phyloP scores from a whole-genome alignment of 2,329 filamentous ascomycete species.

The Paecilomyces fulvus region DNA sequence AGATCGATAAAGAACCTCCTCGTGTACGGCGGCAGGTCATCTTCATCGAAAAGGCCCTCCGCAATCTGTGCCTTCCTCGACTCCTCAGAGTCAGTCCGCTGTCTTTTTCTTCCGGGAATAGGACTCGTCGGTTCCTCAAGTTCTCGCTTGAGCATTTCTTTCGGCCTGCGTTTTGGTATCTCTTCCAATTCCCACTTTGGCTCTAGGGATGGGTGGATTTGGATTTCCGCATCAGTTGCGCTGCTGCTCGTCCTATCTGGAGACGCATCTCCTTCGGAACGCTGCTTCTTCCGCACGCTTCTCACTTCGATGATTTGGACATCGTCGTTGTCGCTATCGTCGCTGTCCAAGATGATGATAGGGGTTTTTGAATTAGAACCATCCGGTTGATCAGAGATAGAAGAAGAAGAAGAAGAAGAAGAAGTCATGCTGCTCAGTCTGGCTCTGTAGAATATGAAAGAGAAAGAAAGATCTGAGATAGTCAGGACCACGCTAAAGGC shows the following conservation, averaged over 20 bases:
- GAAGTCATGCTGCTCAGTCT: neutral
- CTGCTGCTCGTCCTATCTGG: neutral
- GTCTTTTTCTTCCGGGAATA: neutral
- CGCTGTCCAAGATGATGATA: neutral
- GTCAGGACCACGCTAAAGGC: no score
- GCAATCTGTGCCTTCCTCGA: neutral
- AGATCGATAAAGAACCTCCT: slow-evolving; percentile 17
- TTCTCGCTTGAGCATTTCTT: no score
- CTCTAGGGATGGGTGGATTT: neutral
- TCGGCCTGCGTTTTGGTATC: no score
- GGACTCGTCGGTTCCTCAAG: neutral
- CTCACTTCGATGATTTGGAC: neutral
- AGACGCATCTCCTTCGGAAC: neutral
- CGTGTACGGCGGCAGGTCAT: slow-evolving; percentile 5
- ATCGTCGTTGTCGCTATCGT: neutral
- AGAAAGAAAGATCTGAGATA: neutral
- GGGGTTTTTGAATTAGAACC: neutral
- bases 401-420: neutral
- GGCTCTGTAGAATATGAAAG: neutral
- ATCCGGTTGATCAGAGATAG: neutral
- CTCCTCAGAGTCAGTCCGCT: neutral
- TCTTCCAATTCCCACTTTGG: neutral
- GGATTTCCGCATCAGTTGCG: neutral
- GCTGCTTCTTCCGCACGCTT: neutral
- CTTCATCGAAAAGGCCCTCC: neutral